Evolutionary conservation across 768 basidiomycete genomes (phyloP).

Genomic region (Mrakia gelida): DNA sequence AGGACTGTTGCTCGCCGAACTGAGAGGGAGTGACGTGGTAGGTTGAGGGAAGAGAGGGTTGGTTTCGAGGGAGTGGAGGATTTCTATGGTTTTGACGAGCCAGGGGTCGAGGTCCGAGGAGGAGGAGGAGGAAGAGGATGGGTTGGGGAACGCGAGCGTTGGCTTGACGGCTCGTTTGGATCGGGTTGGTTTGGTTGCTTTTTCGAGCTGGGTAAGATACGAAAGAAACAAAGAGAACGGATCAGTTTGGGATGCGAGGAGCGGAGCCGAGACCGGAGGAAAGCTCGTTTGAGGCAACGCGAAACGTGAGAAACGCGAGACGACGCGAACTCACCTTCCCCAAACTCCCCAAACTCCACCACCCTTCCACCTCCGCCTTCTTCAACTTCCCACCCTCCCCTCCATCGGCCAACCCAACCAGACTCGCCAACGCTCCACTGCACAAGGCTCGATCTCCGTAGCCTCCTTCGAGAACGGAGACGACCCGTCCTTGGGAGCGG

Average conservation of each 20-base stretch:
- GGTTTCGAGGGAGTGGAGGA: constrained; percentile 12
- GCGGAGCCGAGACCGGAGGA: no score
- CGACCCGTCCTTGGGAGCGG: constrained; percentile 63
- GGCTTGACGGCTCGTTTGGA: neutral
- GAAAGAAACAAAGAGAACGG: neutral
- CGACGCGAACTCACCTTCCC: constrained; percentile 51
- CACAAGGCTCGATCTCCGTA: constrained; percentile 85
- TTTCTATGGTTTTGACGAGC: neutral
- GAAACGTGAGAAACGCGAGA: no score
- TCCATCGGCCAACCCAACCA: constrained; percentile 59
- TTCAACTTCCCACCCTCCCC: constrained; percentile 25
- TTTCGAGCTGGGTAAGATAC: constrained; percentile 25
- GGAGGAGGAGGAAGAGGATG: neutral
- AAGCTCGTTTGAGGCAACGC: no score
- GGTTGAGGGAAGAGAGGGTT: constrained; percentile 9
- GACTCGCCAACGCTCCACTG: constrained; percentile 76
- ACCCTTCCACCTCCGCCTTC: constrained; percentile 43
- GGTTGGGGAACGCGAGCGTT: neutral
- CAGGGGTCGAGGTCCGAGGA: constrained; percentile 3
- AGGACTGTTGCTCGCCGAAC: neutral
- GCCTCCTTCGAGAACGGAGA: constrained; percentile 92
- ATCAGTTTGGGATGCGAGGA: neutral
- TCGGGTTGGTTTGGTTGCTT: constrained; percentile 10
- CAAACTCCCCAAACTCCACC: constrained; percentile 66
- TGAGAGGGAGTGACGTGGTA: neutral